Evolutionary conservation across 352 stramenopile species (phyloP).

Genomic region (Phytopythium helicoides): DNA sequence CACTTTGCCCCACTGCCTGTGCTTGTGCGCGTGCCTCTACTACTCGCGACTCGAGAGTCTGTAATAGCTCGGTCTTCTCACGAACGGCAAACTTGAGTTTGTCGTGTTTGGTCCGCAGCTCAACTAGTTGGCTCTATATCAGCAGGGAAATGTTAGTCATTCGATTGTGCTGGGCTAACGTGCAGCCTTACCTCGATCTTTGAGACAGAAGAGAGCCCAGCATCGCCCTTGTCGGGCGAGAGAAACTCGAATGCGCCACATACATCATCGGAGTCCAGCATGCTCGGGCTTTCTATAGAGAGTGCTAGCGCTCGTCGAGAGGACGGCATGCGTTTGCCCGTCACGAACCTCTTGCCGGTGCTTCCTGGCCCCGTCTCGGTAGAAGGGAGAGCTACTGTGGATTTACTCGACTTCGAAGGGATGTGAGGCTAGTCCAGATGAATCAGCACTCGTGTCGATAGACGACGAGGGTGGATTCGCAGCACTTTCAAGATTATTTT

Average conservation of each 20-base stretch:
- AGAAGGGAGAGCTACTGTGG: not conserved
- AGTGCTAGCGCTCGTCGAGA: conserved; percentile 9
- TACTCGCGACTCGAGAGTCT: conserved; percentile 56
- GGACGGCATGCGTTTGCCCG: conserved; percentile 18
- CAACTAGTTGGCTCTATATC: conserved; percentile 46
- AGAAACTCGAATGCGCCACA: conserved; percentile 68
- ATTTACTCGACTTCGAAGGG: not conserved
- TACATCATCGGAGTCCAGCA: conserved; percentile 24
- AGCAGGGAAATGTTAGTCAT: not conserved
- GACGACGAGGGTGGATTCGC: not conserved
- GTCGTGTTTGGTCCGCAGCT: conserved; percentile 72
- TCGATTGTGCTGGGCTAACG: not conserved
- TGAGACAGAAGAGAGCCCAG: conserved; percentile 47
- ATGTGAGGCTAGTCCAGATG: not conserved
- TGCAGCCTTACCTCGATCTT: conserved; percentile 41
- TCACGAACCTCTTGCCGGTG: conserved; percentile 1
- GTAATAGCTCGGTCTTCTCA: conserved; percentile 47
- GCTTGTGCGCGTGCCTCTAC: conserved; percentile 47
- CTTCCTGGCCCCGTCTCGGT: not conserved
- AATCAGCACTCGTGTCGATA: not conserved
- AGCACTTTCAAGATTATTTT: too few relatives aligned
- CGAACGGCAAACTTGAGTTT: conserved; percentile 66
- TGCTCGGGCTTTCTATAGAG: not conserved
- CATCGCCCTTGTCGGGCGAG: conserved; percentile 46
- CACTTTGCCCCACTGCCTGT: conserved; percentile 40